These are phyloP conservation scores for Ceratobasidium sp. DNA, from an alignment of 1,284 basidiomycete genomes.

Conservation along the genomic window DNA sequence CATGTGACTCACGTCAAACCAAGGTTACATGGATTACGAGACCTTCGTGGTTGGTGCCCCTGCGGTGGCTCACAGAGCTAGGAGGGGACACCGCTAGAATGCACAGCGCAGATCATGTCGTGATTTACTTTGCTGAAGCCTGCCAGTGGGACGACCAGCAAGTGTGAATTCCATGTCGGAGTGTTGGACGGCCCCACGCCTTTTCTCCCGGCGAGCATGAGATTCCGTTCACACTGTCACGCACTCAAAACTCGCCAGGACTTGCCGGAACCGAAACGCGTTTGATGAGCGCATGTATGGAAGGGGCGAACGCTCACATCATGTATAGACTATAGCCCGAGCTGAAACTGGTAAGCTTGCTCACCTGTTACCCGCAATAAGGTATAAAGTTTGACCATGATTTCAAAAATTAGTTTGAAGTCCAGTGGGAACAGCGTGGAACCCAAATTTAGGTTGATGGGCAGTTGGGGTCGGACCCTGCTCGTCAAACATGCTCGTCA, in stretches of 20 bases:
- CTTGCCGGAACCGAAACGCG: slow-evolving; percentile 42
- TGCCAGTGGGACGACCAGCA: slow-evolving; percentile 12
- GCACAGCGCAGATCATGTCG: neutral
- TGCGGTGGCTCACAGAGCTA: slow-evolving; percentile 65
- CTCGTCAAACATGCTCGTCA: slow-evolving; percentile 65
- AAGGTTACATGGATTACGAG: slow-evolving; percentile 71
- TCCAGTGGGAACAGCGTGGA: too few relatives aligned
- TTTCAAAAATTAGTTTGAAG: slow-evolving; percentile 63
- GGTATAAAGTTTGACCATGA: slow-evolving; percentile 64
- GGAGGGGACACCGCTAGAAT: too few relatives aligned
- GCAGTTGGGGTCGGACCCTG: slow-evolving; percentile 68
- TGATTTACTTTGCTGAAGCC: slow-evolving; percentile 35
- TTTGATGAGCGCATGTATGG: slow-evolving; percentile 42
- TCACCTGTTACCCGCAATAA: slow-evolving; percentile 67
- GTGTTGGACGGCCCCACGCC: slow-evolving; percentile 49
- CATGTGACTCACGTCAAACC: slow-evolving; percentile 52
- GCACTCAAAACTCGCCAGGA: slow-evolving; percentile 67
- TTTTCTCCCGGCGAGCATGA: slow-evolving; percentile 62
- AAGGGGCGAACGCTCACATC: slow-evolving; percentile 56
- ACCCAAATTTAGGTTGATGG: slow-evolving; percentile 59
- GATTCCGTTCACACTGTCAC: slow-evolving; percentile 72
- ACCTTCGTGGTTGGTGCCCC: slow-evolving; percentile 68
- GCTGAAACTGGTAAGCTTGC: slow-evolving; percentile 69
- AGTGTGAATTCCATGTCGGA: slow-evolving; percentile 36
- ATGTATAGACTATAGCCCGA: slow-evolving; percentile 64